Base-by-base conservation (phyloP, 2,329 filamentous ascomycete species). In the Parascedosporium putredinis region DNA sequence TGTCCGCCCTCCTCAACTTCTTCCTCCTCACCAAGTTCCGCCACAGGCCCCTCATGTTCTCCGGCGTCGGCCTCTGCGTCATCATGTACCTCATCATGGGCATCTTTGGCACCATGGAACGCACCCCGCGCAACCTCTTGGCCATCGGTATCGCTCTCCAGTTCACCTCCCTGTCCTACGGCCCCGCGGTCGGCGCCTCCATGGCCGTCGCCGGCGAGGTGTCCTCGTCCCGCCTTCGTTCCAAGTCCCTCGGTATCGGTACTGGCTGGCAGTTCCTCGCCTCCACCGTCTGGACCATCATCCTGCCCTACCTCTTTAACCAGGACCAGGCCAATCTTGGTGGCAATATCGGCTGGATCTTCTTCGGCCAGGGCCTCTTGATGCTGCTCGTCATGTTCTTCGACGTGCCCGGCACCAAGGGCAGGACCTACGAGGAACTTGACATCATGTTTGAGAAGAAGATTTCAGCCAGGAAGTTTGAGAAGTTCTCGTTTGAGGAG, bases 371-470 rank as follows among this genome's bases (percentile, higher is more conserved):
- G 14, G 51, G 51, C 20, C 38, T 55, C 1, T 38, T 58, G 27
- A 31, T 31, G 27, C 12, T 31, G 27, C 27, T 31, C 6, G 27
- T 12, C 27, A 6, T 31, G 27, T 31, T 31, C 12, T 31, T 7
- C 27, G 27, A 31, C 27, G 27, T 31, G 6, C 27, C 27, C 12
- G 27, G 27, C 27, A 31, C 27, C 27, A 31, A 31, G 27, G 89
- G 86, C 6, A 79, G 88, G 36, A 85, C 86, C 0, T 95, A 91
- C 60, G 88, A 87, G 4, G 88, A 95, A 66, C 70, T 95, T 50
- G 88, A 95, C 62, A 59, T 94, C 46, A 72, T 95, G 45, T 95
- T 95, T 59, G 86, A 95, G 67, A 75, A 78, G 53, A 71, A 76
- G 1, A 69, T 91, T 23, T 75, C 76, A 55, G 86, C 87, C 5